These are phyloP conservation scores for Xanthoceras sorbifolium DNA, from an alignment of 345 rosid species.

Conservation along the genomic window DNA sequence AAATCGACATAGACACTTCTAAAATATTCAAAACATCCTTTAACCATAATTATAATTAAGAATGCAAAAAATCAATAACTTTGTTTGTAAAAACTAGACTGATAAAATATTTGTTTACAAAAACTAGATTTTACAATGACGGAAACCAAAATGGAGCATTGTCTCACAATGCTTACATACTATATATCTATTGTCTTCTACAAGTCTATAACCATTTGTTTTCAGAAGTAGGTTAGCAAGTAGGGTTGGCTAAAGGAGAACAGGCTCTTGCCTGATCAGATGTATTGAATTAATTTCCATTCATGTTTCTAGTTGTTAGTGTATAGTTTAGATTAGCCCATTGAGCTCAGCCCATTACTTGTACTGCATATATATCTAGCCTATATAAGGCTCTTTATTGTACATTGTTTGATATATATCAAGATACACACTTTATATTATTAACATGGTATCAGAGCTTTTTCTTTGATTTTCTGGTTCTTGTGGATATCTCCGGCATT, in stretches of 20 bases:
- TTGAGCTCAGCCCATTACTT: too few relatives aligned
- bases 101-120: not conserved
- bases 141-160: not conserved
- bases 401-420: too few relatives aligned
- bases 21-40: not conserved
- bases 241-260: too few relatives aligned
- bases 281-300: not conserved
- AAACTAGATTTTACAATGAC: not conserved
- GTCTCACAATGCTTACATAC: not conserved
- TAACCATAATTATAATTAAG: not conserved
- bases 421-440: too few relatives aligned
- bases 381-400: too few relatives aligned
- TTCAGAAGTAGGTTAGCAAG: not conserved
- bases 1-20: not conserved
- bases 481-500: too few relatives aligned
- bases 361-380: too few relatives aligned
- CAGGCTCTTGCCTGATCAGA: not conserved
- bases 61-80: not conserved
- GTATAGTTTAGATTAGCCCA: too few relatives aligned
- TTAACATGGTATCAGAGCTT: too few relatives aligned
- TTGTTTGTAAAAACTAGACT: not conserved
- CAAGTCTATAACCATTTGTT: not conserved
- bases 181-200: too few relatives aligned
- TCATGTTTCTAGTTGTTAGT: not conserved
- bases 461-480: too few relatives aligned